Base-by-base conservation (phyloP, 139 green algal genomes). In the Gonium pectorale region DNA sequence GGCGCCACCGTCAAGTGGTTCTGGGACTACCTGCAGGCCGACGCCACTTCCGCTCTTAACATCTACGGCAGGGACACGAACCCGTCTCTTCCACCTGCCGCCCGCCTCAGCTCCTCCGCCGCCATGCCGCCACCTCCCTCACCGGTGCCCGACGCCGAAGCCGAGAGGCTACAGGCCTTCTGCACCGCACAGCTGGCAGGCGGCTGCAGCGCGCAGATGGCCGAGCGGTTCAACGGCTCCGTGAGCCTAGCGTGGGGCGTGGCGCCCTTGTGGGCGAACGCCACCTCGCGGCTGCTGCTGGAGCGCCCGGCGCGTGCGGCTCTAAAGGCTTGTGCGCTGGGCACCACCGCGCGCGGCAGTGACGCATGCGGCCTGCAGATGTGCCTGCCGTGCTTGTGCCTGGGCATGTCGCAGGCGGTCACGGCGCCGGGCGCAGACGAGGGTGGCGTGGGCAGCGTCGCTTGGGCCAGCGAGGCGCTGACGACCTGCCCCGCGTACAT, bases 371-470 rank as follows among this genome's bases (percentile, higher is more conserved):
- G n/a, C 15, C 41, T 80, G 67, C 52, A 59, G 41, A 52, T 60
- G 37, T 89, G 85, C 64, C 74, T 86, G n/a, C 63, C 80, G n/a
- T 89, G 88, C 80, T 67, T 89, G 68, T 91, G 88, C 75, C 60
- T 70, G 66, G 67, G 83, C 24, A 27, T 92, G 40, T 79, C 80
- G 2, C 17, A 43, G 46, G 17, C 9, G 33, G 70, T 19, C 31
- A 19, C 70, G 33, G 33, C 27, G 38, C 66, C 27, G 71, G 37
- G 17, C 6, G 15, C 2, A 29, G 54, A 2, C 26, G 52, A n/a
- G 38, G 2, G 66, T 8, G 66, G 19, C 33, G 63, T 7, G 22
- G 35, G 27, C 63, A 24, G 33, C 27, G 24, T 11, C 35, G 13
- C 43, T 5, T 21, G 80, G n/a, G n/a, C n/a, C 73, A 17, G 46